These are phyloP conservation scores for Colletotrichum sublineola DNA, from an alignment of 2,329 filamentous ascomycete species.

Conservation along the genomic window DNA sequence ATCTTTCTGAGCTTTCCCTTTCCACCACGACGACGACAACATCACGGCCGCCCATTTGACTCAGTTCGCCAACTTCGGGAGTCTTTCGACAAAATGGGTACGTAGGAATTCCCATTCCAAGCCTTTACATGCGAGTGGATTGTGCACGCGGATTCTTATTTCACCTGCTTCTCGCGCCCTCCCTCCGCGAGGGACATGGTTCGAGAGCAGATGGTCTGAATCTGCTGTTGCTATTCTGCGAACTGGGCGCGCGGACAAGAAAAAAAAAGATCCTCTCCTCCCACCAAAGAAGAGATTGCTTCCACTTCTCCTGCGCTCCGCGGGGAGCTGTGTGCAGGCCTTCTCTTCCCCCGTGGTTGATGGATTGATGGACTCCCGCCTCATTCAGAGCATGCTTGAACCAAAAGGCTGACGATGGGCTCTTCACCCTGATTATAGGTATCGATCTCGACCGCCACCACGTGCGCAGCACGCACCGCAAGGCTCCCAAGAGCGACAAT, in stretches of 20 bases:
- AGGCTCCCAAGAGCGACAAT: constrained; percentile 98
- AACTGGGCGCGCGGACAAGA: constrained; percentile 40
- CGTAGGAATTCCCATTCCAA: constrained; percentile 60
- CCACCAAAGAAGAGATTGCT: constrained; percentile 24
- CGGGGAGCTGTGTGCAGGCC: not conserved
- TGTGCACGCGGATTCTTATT: constrained; percentile 31
- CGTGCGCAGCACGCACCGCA: constrained; percentile 82
- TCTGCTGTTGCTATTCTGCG: constrained; percentile 39
- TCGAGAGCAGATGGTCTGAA: constrained; percentile 2
- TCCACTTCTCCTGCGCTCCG: constrained; percentile 18
- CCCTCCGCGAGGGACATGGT: not conserved
- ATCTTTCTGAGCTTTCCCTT: constrained; percentile 14
- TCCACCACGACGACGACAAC: constrained; percentile 51
- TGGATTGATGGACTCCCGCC: constrained; percentile 47
- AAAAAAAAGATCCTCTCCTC: constrained; percentile 44
- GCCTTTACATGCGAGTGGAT: constrained; percentile 55
- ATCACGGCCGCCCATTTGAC: constrained; percentile 50
- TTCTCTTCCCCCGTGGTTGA: not conserved
- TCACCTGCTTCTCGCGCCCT: not conserved
- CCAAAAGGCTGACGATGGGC: constrained; percentile 72
- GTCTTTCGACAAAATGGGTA: constrained; percentile 72
- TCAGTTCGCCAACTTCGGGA: constrained; percentile 58
- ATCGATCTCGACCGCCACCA: constrained; percentile 80
- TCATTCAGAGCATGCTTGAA: constrained; percentile 72
- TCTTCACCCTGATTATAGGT: constrained; percentile 65